A percentile compares a stretch with the other conserved stretches of the same genome.
Evolutionary conservation across 371 early-diverging fungal genomes (phyloP).

Genomic region (Saksenaea vasiformis): DNA sequence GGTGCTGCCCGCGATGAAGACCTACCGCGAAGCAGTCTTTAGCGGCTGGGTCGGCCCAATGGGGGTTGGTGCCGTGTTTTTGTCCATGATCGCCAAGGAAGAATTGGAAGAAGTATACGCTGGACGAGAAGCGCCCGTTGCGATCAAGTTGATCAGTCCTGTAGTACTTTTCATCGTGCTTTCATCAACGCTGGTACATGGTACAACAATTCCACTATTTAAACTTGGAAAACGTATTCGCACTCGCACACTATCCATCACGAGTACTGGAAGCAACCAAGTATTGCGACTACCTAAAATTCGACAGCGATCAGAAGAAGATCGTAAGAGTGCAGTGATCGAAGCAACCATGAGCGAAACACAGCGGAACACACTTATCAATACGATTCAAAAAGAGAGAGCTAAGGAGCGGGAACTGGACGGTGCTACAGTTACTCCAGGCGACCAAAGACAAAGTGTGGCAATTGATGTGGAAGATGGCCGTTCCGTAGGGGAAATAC

Average conservation of each 20-base stretch:
- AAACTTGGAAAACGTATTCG: conserved; percentile 61
- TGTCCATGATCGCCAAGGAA: conserved; percentile 62
- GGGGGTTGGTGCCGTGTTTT: conserved; percentile 81
- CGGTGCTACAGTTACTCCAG: background rate
- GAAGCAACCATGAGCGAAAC: conserved; percentile 36
- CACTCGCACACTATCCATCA: conserved; percentile 49
- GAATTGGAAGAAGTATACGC: conserved; percentile 41
- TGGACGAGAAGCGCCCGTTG: conserved; percentile 22
- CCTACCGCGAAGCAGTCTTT: conserved; percentile 83
- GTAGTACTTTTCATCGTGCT: conserved; percentile 77
- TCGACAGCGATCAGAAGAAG: conserved; percentile 13
- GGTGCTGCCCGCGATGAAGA: conserved; percentile 74
- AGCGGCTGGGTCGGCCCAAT: conserved; percentile 98
- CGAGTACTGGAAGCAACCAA: conserved; percentile 45
- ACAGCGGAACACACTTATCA: conserved; percentile 40
- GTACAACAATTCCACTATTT: conserved; percentile 78
- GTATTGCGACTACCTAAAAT: conserved; percentile 43
- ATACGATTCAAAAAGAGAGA: conserved; percentile 31
- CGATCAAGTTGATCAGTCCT: conserved; percentile 51
- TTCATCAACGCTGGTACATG: conserved; percentile 78
- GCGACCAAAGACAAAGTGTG: background rate
- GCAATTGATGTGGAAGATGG: conserved; percentile 25
- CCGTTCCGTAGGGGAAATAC: conserved; percentile 21
- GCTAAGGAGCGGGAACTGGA: conserved; percentile 6
- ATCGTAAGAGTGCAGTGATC: conserved; percentile 15